Evolutionary conservation across 2,329 filamentous ascomycete genomes (phyloP).

Genomic region (Escovopsis sp.): DNA sequence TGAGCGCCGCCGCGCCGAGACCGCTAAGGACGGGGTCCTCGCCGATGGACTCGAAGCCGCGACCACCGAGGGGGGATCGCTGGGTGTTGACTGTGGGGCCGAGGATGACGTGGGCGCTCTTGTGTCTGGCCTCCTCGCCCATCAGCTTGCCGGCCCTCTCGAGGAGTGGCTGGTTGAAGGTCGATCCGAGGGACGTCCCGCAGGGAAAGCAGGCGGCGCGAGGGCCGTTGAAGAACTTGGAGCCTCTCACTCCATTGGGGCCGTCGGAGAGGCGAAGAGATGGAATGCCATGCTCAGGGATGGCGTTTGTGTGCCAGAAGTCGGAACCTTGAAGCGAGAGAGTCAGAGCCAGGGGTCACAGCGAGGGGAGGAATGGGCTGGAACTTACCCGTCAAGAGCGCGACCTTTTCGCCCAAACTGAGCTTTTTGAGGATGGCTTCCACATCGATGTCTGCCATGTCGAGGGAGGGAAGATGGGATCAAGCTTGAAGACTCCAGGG

Average conservation of each 20-base stretch:
- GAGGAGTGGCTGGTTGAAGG: constrained; percentile 39
- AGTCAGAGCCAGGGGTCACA: background rate
- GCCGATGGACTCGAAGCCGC: constrained; percentile 43
- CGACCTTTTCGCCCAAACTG: constrained; percentile 35
- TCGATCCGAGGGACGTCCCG: constrained; percentile 40
- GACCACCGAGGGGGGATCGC: constrained; percentile 41
- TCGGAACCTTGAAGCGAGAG: constrained; percentile 33
- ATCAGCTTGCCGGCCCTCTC: constrained; percentile 34
- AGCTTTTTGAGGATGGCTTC: constrained; percentile 39
- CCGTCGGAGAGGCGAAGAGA: constrained; percentile 52
- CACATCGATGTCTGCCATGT: constrained; percentile 37
- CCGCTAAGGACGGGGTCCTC: constrained; percentile 44
- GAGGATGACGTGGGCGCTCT: constrained; percentile 42
- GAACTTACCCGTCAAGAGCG: constrained; percentile 31
- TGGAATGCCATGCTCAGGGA: constrained; percentile 45
- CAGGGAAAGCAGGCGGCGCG: constrained; percentile 46
- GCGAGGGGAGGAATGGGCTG: too few relatives aligned
- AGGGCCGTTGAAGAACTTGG: constrained; percentile 50
- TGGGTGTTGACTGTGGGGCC: constrained; percentile 51
- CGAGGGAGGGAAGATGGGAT: background rate
- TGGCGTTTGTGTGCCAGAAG: constrained; percentile 52
- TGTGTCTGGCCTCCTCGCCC: constrained; percentile 37
- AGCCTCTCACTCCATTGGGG: constrained; percentile 54
- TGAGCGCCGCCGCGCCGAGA: constrained; percentile 34
- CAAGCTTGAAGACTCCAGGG: background rate